Conservation (phyloP, 2,329 filamentous ascomycete species). For the Chaetomiaceae sp. region DNA sequence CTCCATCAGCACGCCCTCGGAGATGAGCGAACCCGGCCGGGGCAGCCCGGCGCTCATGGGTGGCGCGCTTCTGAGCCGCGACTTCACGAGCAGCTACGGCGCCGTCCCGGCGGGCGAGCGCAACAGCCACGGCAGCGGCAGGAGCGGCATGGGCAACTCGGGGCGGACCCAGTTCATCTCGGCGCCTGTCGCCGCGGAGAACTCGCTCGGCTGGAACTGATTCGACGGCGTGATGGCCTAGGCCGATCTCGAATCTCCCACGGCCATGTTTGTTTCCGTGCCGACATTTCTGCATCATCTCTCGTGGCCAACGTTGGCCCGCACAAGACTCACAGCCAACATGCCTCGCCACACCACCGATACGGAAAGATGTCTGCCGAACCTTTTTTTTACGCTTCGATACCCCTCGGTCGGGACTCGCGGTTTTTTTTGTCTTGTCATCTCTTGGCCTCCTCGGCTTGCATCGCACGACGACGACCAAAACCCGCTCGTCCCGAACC, state of each 20-base stretch:
- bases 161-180: conserved; percentile 66
- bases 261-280: conserved; percentile 2
- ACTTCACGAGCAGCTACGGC: conserved; percentile 50
- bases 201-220: conserved; percentile 95
- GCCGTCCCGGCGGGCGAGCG: conserved; percentile 40
- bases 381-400: conserved; percentile 19
- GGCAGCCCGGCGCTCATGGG: conserved; percentile 64
- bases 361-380: conserved; percentile 7
- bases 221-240: conserved; percentile 2
- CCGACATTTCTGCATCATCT: background rate
- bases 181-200: conserved; percentile 85
- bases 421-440: background rate
- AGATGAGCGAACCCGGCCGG: conserved; percentile 51
- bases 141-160: conserved; percentile 49
- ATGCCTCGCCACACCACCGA: background rate
- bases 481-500: too few relatives aligned
- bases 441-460: too few relatives aligned
- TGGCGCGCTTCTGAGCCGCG: conserved; percentile 56
- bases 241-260: conserved; percentile 16
- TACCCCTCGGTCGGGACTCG: conserved; percentile 15
- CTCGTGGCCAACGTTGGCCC: too few relatives aligned
- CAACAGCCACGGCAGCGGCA: conserved; percentile 56
- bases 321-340: too few relatives aligned
- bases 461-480: too few relatives aligned
- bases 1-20: conserved; percentile 59